Evolutionary conservation across 73 alveolate species (phyloP).

Genomic region (Blepharisma japonicum): DNA sequence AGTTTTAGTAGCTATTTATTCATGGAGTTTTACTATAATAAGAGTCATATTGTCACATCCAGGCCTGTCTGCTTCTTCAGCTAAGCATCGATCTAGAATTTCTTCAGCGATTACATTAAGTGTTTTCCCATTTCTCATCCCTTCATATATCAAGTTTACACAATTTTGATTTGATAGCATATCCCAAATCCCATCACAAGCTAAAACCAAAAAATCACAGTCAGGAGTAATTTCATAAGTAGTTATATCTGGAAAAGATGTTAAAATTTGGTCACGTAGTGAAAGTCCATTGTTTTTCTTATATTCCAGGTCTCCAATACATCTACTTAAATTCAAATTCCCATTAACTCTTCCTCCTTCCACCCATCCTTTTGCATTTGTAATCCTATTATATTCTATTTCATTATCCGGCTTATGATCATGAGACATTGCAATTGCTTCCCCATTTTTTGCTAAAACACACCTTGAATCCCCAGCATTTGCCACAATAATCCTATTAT

Average conservation of each 20-base stretch:
- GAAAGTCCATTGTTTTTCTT: constrained; percentile 59
- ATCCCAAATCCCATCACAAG: constrained; percentile 93
- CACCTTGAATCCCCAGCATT: constrained; percentile 92
- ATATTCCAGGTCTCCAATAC: constrained; percentile 80
- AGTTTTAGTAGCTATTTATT: no score
- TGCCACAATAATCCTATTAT: constrained; percentile 64
- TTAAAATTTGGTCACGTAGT: constrained; percentile 68
- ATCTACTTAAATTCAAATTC: constrained; percentile 57
- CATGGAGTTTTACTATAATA: constrained; percentile 56
- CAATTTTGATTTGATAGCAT: constrained; percentile 47
- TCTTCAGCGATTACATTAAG: constrained; percentile 28
- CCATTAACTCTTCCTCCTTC: constrained; percentile 59
- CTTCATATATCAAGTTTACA: constrained; percentile 57
- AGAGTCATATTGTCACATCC: constrained; percentile 85
- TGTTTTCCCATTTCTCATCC: constrained; percentile 32
- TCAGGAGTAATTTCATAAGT: constrained; percentile 34
- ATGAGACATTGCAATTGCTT: constrained; percentile 67
- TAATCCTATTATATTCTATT: constrained; percentile 70
- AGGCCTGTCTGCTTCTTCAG: constrained; percentile 49
- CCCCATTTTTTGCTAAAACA: constrained; percentile 62
- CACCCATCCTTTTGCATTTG: constrained; percentile 67
- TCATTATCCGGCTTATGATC: constrained; percentile 86
- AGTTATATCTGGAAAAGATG: constrained; percentile 68
- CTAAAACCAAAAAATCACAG: constrained; percentile 78
- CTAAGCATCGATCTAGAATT: constrained; percentile 28